These are phyloP conservation scores for Pistacia vera DNA, from an alignment of 345 rosid genomes.

Conservation along the genomic window DNA sequence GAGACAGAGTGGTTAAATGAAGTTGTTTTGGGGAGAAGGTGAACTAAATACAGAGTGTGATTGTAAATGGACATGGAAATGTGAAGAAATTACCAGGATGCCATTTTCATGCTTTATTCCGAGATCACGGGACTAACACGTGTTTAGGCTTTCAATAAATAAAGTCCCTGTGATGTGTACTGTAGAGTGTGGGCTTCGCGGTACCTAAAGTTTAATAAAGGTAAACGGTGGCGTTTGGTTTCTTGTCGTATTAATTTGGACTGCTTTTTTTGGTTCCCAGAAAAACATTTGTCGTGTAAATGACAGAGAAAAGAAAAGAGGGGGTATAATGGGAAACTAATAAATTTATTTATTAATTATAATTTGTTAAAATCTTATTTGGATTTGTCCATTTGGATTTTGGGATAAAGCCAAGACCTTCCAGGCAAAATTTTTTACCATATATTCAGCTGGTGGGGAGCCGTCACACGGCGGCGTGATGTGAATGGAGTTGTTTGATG, in stretches of 20 bases:
- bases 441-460: too few relatives aligned
- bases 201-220: neutral
- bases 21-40: conserved; percentile 14
- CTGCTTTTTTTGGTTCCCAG: neutral
- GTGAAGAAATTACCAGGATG: conserved; percentile 23
- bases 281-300: neutral
- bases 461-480: neutral
- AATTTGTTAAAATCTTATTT: neutral
- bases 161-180: conserved; percentile 13
- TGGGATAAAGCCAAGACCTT: neutral
- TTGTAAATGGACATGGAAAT: conserved; percentile 23
- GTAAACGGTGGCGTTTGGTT: neutral
- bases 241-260: neutral
- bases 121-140: conserved; percentile 63
- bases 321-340: neutral
- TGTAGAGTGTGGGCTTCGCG: neutral
- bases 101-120: conserved; percentile 35
- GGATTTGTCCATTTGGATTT: conserved; percentile 2
- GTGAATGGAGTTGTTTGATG: neutral
- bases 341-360: neutral
- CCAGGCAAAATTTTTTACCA: neutral
- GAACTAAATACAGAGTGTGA: conserved; percentile 22
- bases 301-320: neutral
- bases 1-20: conserved; percentile 18
- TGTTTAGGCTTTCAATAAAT: conserved; percentile 49